Conservation (phyloP, 2,329 filamentous ascomycete genomes). For the Aureobasidium pullulans region DNA sequence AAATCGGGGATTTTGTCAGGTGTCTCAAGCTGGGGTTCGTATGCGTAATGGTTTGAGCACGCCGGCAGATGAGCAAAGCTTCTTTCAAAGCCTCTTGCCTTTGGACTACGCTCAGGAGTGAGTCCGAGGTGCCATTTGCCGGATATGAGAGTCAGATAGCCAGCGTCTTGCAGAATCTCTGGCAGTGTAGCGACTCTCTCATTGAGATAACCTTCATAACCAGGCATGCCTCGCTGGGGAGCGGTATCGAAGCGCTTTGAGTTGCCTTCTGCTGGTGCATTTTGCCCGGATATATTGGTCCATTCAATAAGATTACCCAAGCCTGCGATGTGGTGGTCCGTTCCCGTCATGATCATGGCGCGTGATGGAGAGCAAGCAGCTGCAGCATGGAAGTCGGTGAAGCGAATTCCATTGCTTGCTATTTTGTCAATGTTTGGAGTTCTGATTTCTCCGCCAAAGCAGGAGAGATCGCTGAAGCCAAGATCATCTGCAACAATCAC, state of each 20-base stretch:
- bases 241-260: slow-evolving; percentile 40
- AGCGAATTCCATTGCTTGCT: slow-evolving; percentile 44
- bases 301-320: slow-evolving; percentile 54
- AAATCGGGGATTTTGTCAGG: slow-evolving; percentile 32
- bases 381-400: slow-evolving; percentile 59
- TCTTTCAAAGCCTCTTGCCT: slow-evolving; percentile 51
- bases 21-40: slow-evolving; percentile 39
- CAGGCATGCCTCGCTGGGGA: slow-evolving; percentile 50
- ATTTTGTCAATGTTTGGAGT: slow-evolving; percentile 52
- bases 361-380: slow-evolving; percentile 58
- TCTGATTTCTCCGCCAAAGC: slow-evolving; percentile 54
- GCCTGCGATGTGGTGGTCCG: slow-evolving; percentile 53
- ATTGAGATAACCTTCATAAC: slow-evolving; percentile 59
- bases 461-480: slow-evolving; percentile 53
- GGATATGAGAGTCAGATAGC: slow-evolving; percentile 54
- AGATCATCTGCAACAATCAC: slow-evolving; percentile 53
- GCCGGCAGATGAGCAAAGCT: slow-evolving; percentile 55
- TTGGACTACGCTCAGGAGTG: slow-evolving; percentile 49
- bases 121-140: slow-evolving; percentile 60
- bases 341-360: slow-evolving; percentile 60
- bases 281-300: slow-evolving; percentile 48
- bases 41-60: slow-evolving; percentile 52
- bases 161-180: slow-evolving; percentile 51
- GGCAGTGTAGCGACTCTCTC: slow-evolving; percentile 51
- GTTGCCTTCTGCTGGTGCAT: slow-evolving; percentile 44